Evolutionary conservation across 1,284 basidiomycete genomes (phyloP).

Genomic region (Cryptococcus sp.): DNA sequence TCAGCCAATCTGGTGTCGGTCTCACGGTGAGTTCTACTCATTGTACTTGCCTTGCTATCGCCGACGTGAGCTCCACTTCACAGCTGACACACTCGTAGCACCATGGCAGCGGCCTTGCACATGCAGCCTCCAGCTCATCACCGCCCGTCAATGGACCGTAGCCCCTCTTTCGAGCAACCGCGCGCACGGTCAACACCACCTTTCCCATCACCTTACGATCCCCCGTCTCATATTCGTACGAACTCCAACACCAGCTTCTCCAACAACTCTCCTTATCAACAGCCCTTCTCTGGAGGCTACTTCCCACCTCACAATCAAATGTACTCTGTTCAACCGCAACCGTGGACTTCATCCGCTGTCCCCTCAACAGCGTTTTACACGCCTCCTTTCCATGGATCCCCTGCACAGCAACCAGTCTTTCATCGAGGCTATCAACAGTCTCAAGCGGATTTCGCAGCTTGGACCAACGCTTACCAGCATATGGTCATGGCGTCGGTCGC

Average conservation of each 20-base stretch:
- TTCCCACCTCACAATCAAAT: constrained; percentile 22
- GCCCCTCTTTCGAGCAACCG: constrained; percentile 44
- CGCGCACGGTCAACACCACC: constrained; percentile 32
- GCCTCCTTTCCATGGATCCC: constrained; percentile 25
- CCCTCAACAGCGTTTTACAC: constrained; percentile 42
- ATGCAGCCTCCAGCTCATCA: constrained; percentile 36
- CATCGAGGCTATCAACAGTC: constrained; percentile 39
- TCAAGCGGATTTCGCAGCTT: constrained; percentile 46
- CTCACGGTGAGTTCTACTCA: too few relatives aligned
- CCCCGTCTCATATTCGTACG: constrained; percentile 26
- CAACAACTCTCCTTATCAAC: constrained; percentile 25
- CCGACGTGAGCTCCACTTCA: too few relatives aligned
- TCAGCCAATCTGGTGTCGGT: too few relatives aligned
- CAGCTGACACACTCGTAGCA: background rate
- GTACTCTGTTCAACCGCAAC: constrained; percentile 18
- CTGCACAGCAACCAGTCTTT: constrained; percentile 16
- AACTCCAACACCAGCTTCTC: constrained; percentile 18
- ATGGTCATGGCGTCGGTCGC: constrained; percentile 41
- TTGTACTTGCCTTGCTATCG: too few relatives aligned
- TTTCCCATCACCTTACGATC: constrained; percentile 29
- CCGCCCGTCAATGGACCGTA: constrained; percentile 48
- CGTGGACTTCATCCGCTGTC: constrained; percentile 30
- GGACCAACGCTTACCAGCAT: constrained; percentile 51
- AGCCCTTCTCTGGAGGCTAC: constrained; percentile 17
- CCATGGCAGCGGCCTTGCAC: constrained; percentile 45